These are phyloP conservation scores for Orbilia brochopaga DNA, from an alignment of 2,329 filamentous ascomycete genomes.

Conservation along the genomic window DNA sequence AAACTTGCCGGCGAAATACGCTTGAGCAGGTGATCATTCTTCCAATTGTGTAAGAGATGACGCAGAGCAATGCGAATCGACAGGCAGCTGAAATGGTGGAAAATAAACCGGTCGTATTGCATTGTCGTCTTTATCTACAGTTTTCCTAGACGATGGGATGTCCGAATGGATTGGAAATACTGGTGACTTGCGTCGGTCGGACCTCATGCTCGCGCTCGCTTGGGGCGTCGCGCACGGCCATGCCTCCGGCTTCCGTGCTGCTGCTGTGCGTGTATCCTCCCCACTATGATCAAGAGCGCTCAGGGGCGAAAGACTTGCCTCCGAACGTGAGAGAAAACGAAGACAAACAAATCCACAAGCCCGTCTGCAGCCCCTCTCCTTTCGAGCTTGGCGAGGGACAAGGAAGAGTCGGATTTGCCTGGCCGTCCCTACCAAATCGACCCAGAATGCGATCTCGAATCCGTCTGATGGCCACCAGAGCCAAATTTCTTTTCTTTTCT, in stretches of 20 bases:
- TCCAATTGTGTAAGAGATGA: too few species aligned
- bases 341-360: background rate
- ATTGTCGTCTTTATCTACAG: too few species aligned
- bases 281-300: background rate
- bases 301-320: background rate
- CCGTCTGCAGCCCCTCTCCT: background rate
- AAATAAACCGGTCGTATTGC: too few species aligned
- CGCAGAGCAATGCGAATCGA: too few species aligned
- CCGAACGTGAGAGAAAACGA: background rate
- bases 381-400: background rate
- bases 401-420: background rate
- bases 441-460: background rate
- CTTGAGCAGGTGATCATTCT: too few species aligned
- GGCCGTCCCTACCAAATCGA: background rate
- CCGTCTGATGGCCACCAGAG: background rate
- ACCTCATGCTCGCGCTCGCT: background rate
- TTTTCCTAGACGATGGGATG: too few species aligned
- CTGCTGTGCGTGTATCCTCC: too few species aligned
- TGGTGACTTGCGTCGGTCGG: background rate
- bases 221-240: background rate
- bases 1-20: background rate
- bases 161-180: background rate
- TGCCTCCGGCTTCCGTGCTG: too few species aligned
- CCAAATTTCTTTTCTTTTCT: background rate
- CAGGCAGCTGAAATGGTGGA: too few species aligned